phyloP scores from a whole-genome alignment of 495 filamentous ascomycete species.

The Aspergillus bridgeri region DNA sequence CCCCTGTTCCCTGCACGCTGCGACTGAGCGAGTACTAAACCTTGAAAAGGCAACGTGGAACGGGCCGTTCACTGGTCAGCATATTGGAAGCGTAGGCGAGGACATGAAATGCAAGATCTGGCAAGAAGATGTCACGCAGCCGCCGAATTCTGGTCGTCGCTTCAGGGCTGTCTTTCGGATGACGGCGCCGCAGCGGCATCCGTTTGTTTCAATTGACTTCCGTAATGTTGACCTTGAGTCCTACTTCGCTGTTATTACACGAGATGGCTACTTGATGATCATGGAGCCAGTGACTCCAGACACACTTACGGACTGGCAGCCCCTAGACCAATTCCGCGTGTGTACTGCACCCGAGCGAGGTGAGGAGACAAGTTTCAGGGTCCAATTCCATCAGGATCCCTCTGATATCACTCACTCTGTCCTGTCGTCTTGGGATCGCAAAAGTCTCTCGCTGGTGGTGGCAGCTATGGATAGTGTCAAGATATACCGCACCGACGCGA shows the following conservation, averaged over 20 bases:
- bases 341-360: slow-evolving; percentile 59
- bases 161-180: slow-evolving; percentile 65
- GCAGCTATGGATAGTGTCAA: slow-evolving; percentile 77
- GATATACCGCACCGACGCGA: slow-evolving; percentile 73
- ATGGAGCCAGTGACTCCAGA: slow-evolving; percentile 88
- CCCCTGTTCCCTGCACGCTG: neutral
- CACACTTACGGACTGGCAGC: slow-evolving; percentile 69
- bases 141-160: slow-evolving; percentile 66
- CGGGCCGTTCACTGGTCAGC: slow-evolving; percentile 57
- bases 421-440: slow-evolving; percentile 69
- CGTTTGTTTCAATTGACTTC: slow-evolving; percentile 76
- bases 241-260: slow-evolving; percentile 77
- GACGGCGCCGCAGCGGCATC: slow-evolving; percentile 53
- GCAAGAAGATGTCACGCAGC: slow-evolving; percentile 78
- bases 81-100: slow-evolving; percentile 69
- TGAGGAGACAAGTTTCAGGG: slow-evolving; percentile 80
- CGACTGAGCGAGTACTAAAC: slow-evolving; percentile 5
- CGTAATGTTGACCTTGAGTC: slow-evolving; percentile 70
- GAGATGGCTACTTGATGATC: slow-evolving; percentile 73
- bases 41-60: slow-evolving; percentile 72
- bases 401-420: slow-evolving; percentile 73
- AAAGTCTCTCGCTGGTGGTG: slow-evolving; percentile 72
- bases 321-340: slow-evolving; percentile 66
- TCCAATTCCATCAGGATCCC: slow-evolving; percentile 81
- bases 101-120: slow-evolving; percentile 87